Evolutionary conservation across 345 rosid species (phyloP), one percentile per base, ranked within the genome.

Genomic region (Rubroshorea leprosula): DNA sequence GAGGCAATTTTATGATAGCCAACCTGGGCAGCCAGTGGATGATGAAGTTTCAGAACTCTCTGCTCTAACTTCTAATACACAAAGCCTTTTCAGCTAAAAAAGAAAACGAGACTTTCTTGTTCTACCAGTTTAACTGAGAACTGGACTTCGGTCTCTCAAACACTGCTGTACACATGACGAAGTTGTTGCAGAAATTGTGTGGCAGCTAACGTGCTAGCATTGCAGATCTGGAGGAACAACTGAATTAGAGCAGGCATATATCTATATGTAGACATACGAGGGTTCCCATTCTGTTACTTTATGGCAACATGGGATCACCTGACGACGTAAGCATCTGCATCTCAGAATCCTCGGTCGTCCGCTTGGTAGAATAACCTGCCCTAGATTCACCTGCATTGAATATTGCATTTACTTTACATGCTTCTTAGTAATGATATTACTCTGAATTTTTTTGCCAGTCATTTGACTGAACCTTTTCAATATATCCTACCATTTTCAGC

Each of bases 21-120:
- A 78, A 83, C 97, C 96, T 90, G 97, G 97, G 97, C 96, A 87
- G 84, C 74, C 81, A 78, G 58, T 19, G 72, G 78, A 68, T 25
- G 78, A 68, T 25, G 68, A 73, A 46, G 64, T 64, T 77, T 51
- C 68, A 67, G 31, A 51, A 58, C 67, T 76, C 67, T 73, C 64
- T 68, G 76, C 66, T 67, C 82, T 77, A 75, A 55, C 54, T 57
- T 63, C 68, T 74, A 79, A 56, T 72, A 77, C 80, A 76, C 74
- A 74, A 22, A 55, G 68, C 35, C 64, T 70, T 66, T 75, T 71
- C 60, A 38, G 73, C 73, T 31, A 61, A 68, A 65, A 31, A 56
- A 50, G 9, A 53, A 62, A 52, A 62, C 2, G 51, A 5, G 20
- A 29, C 66, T 62, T 41, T 26, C 12, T 61, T 62, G 29, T 47